Evolutionary conservation across 805 yeast genomes (phyloP), one percentile per base, ranked within the genome.

Genomic region (Candida lessepsii): DNA sequence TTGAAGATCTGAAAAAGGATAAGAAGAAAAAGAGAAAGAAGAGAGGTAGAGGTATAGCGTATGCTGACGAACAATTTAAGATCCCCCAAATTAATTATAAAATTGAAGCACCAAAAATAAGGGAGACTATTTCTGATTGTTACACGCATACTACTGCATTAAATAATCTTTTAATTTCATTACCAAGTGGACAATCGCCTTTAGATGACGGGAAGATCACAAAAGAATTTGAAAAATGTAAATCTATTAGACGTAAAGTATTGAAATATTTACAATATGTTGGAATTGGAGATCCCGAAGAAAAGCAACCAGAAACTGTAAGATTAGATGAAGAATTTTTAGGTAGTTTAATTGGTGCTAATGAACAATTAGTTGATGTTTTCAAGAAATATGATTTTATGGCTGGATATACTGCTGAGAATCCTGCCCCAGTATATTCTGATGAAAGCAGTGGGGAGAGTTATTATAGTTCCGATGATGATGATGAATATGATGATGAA

Each of bases 311-410:
- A 2, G 67, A 56, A 30, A 54, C 54, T 9, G 38, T 52, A 13
- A 60, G 57, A 1, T 52, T 68, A 55, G 81, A 80, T 43, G 97
- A 90, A 47, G 96, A 87, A 53, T 84, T 80, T 46, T 63, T 93
- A 47, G 98, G 97, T n/a, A 75, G 87, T 31, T 71, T 93, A 47
- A 78, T 93, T 42, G 83, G 79, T 51, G 95, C 96, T 32, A 93
- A 93, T 57, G 99, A 93, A 52, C 90, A 87, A 57, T 73, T 93
- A 45, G 95, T 93, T 5, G 67, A 67, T 3, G 83, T 89, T 0
- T 72, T 93, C 52, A 78, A 80, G 50, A 63, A 69, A 39, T 90
- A 79, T 57, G 96, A 90, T 43, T 72, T 73, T 35, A 54, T 60
- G 60, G 67, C 65, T 60, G 75, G 73, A 1, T 63, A 61, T 43